Evolutionary conservation across 345 rosid species (phyloP).

Genomic region (Stellera chamaejasme): DNA sequence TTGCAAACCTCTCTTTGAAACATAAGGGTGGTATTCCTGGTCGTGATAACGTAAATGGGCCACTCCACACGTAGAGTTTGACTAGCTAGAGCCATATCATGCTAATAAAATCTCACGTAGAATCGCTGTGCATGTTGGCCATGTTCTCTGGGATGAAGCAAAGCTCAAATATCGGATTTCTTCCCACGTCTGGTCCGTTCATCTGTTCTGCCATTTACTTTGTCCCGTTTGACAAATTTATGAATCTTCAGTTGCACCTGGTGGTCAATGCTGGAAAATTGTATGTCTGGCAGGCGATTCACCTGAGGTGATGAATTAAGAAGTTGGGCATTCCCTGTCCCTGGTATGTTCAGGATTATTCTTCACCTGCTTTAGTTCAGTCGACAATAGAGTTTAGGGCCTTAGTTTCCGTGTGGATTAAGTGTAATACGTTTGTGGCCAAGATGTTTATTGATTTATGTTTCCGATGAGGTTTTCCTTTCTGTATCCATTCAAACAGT

Average conservation of each 20-base stretch:
- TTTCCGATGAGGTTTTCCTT: constrained; percentile 6
- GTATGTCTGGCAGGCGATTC: constrained; percentile 38
- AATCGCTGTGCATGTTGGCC: constrained; percentile 16
- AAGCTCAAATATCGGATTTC: constrained; percentile 15
- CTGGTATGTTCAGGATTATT: constrained; percentile 16
- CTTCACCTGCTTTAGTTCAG: neutral
- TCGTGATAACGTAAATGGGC: constrained; percentile 52
- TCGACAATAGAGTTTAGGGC: constrained; percentile 13
- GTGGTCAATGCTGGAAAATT: constrained; percentile 37
- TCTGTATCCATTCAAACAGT: neutral
- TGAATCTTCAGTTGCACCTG: constrained; percentile 49
- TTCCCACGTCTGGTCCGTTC: constrained; percentile 18
- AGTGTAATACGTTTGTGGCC: constrained; percentile 8
- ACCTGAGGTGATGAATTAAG: constrained; percentile 68
- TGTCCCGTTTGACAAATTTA: constrained; percentile 19
- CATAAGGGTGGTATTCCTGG: constrained; percentile 58
- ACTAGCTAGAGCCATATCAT: constrained; percentile 16
- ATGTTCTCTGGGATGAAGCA: constrained; percentile 19
- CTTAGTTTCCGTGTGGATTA: constrained; percentile 16
- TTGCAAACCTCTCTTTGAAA: constrained; percentile 70
- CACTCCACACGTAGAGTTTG: constrained; percentile 46
- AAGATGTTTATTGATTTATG: constrained; percentile 20
- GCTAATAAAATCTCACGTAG: constrained; percentile 17
- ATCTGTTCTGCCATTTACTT: constrained; percentile 14
- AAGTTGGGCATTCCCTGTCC: constrained; percentile 17